A percentile compares a stretch with the other conserved stretches of the same genome.
phyloP scores from a whole-genome alignment of 1,139 yeast genomes.

The Taphrina deformans region DNA sequence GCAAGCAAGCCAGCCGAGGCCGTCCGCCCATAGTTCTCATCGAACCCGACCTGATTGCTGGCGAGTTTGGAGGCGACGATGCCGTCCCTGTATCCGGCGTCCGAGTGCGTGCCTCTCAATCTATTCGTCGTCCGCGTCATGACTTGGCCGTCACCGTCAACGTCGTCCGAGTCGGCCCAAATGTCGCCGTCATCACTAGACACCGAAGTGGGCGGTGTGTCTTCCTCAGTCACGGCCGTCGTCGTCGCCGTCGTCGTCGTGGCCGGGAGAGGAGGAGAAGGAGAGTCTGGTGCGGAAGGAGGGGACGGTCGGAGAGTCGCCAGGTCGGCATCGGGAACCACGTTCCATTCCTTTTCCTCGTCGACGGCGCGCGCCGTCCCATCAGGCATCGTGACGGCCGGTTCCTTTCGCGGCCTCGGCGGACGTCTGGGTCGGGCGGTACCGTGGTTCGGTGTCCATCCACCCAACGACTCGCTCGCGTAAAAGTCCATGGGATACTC shows the following conservation, averaged over 20 bases:
- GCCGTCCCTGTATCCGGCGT: conserved; percentile 28
- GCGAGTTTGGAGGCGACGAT: conserved; percentile 10
- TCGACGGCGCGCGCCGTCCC: not conserved
- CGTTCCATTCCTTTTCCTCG: not conserved
- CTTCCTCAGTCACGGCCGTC: not conserved
- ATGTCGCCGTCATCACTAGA: not conserved
- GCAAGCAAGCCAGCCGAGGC: not conserved
- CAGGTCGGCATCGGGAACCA: not conserved
- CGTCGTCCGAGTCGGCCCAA: not conserved
- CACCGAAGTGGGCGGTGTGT: conserved; percentile 14
- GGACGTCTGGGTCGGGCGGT: not conserved
- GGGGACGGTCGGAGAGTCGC: not conserved
- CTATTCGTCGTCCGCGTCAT: not conserved
- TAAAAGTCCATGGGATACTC: conserved; percentile 97
- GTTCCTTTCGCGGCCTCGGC: not conserved
- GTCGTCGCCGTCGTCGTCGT: not conserved
- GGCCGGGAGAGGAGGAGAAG: not conserved
- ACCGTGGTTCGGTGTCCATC: conserved; percentile 38
- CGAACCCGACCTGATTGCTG: conserved; percentile 23
- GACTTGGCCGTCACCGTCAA: not conserved
- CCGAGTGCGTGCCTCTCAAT: conserved; percentile 7
- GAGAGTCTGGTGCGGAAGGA: not conserved
- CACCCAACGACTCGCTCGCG: conserved; percentile 83
- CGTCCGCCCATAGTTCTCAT: conserved; percentile 20
- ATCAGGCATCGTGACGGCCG: conserved; percentile 8